Percentiles rank a stretch among this genome's conserved stretches.
phyloP scores from a whole-genome alignment of 108 stramenopile species.

The Halocafeteria seosinensis region DNA sequence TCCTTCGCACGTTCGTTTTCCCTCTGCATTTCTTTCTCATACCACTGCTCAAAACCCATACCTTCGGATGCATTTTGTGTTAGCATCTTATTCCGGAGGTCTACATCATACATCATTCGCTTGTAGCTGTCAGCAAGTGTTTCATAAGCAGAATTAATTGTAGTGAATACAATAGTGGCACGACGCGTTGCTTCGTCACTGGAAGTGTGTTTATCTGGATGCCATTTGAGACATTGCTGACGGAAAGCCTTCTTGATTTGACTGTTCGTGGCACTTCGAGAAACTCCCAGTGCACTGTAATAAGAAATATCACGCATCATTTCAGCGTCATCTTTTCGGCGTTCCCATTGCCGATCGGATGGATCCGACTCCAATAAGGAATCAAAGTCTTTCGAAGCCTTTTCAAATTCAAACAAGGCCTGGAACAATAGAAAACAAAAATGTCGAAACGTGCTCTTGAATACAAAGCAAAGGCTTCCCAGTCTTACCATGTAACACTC shows the following conservation, averaged over 20 bases:
- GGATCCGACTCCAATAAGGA: not conserved
- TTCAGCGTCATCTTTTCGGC: not conserved
- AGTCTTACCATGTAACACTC: conserved; percentile 12
- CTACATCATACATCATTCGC: conserved; percentile 8
- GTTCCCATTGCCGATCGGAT: not conserved
- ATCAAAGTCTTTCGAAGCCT: not conserved
- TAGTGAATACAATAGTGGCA: not conserved
- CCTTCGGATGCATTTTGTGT: not conserved
- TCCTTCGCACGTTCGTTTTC: not conserved
- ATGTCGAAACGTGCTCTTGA: no score
- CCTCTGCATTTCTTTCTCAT: not conserved
- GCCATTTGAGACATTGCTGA: conserved; percentile 19
- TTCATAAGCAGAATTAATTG: conserved; percentile 1
- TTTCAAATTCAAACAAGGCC: not conserved
- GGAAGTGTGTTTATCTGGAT: conserved; percentile 20
- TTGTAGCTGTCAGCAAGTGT: conserved; percentile 3
- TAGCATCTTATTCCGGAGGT: not conserved
- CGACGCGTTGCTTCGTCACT: not conserved
- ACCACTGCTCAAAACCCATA: not conserved
- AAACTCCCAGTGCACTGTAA: conserved; percentile 1
- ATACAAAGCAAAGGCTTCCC: no score
- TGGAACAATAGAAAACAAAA: no score
- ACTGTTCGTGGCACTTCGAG: not conserved
- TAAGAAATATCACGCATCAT: not conserved
- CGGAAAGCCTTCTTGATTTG: conserved; percentile 10